phyloP scores from a whole-genome alignment of 2,329 filamentous ascomycete genomes.

The Pyrenophora tritici-repentis region DNA sequence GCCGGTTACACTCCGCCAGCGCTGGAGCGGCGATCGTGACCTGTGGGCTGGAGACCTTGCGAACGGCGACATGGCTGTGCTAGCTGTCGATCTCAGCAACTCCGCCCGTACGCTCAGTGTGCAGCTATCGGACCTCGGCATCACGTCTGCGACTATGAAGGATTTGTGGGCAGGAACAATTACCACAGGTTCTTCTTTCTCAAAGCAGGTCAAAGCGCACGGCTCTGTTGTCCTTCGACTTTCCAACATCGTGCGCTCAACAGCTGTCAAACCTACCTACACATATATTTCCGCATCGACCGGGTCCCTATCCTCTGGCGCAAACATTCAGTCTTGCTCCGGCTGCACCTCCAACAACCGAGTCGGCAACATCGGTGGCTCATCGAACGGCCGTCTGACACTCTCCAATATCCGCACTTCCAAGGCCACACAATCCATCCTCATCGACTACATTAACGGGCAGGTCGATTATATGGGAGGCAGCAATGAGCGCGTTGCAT shows the following conservation, averaged over 20 bases:
- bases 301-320: conserved; percentile 21
- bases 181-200: conserved; percentile 12
- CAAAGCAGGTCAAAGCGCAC: conserved; percentile 25
- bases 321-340: conserved; percentile 19
- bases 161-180: conserved; percentile 24
- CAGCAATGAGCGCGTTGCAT: conserved; percentile 23
- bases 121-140: conserved; percentile 20
- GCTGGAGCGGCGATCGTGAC: conserved; percentile 24
- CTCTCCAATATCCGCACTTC: conserved; percentile 26
- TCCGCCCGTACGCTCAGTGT: conserved; percentile 16
- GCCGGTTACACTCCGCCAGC: conserved; percentile 24
- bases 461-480: conserved; percentile 25
- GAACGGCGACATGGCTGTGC: conserved; percentile 25
- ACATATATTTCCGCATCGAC: conserved; percentile 22
- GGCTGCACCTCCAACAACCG: conserved; percentile 24
- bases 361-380: conserved; percentile 25
- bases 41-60: conserved; percentile 27
- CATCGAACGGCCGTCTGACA: conserved; percentile 19
- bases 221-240: conserved; percentile 23
- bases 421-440: conserved; percentile 19
- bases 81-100: conserved; percentile 27
- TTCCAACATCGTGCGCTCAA: conserved; percentile 20
- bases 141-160: conserved; percentile 24
- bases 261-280: conserved; percentile 15
- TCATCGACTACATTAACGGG: conserved; percentile 26